Percentiles rank a stretch among this genome's conserved stretches.
phyloP scores from a whole-genome alignment of 805 yeast species.

The Candida silvicultrix region DNA sequence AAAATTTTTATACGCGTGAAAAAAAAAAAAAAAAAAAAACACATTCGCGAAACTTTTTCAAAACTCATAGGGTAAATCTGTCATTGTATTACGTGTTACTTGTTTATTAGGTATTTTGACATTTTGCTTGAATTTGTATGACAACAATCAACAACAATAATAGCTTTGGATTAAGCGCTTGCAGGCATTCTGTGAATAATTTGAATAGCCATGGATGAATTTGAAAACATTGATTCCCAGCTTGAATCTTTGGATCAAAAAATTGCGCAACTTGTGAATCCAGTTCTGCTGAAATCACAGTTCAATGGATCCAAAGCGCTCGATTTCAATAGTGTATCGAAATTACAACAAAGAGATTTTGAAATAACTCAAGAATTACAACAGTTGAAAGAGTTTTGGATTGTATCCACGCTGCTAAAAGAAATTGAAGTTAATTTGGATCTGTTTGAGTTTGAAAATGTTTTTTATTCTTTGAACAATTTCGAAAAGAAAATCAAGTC shows the following conservation, averaged over 20 bases:
- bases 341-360: slow-evolving; percentile 13
- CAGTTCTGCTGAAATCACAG: slow-evolving; percentile 1
- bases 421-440: slow-evolving; percentile 20
- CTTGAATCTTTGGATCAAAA: not conserved
- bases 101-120: not conserved
- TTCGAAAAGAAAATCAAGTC: slow-evolving; percentile 6
- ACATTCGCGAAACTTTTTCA: not conserved
- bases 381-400: slow-evolving; percentile 18
- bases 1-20: not conserved
- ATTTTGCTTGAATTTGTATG: not conserved
- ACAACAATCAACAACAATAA: not conserved
- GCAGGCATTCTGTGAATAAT: too few relatives aligned
- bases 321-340: slow-evolving; percentile 10
- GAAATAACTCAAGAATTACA: slow-evolving; percentile 13
- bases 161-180: too few relatives aligned
- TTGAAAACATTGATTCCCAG: not conserved
- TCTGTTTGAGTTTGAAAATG: slow-evolving; percentile 18
- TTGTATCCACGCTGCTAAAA: slow-evolving; percentile 14
- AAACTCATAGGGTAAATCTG: not conserved
- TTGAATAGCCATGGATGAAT: not conserved
- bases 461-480: slow-evolving; percentile 13
- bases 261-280: slow-evolving; percentile 4
- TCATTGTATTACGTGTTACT: not conserved
- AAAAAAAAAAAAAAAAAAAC: too few relatives aligned
- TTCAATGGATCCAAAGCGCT: not conserved